Percentiles rank a stretch among this genome's conserved stretches.
Conservation (phyloP, 1,139 yeast genomes). For the Nakaseomyces glabratus region DNA sequence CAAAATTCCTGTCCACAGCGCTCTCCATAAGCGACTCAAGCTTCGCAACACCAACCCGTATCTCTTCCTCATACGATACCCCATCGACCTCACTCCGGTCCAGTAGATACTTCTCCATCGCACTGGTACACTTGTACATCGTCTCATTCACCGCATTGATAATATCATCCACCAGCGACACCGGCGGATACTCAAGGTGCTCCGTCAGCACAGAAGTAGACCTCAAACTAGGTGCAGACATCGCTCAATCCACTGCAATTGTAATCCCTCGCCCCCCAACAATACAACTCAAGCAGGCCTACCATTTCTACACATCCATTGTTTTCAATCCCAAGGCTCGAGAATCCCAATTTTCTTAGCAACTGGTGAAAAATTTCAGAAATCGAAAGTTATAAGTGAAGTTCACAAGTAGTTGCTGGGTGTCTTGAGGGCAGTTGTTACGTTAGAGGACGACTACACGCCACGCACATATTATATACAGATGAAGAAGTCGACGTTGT, state of each 20-base stretch:
- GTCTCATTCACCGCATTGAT: slow-evolving; percentile 83
- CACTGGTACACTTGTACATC: slow-evolving; percentile 74
- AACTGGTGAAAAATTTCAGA: no score
- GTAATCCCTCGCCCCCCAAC: no score
- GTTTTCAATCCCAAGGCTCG: no score
- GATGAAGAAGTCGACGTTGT: slow-evolving; percentile 17
- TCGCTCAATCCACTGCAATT: no score
- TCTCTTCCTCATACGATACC: slow-evolving; percentile 38
- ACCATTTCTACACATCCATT: no score
- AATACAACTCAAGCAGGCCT: no score
- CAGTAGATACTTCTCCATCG: slow-evolving; percentile 58
- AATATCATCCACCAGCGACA: slow-evolving; percentile 79
- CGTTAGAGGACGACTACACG: no score
- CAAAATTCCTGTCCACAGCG: slow-evolving; percentile 76
- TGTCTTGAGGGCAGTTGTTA: no score
- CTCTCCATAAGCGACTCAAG: slow-evolving; percentile 70
- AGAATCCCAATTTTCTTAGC: no score
- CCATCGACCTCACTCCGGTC: slow-evolving; percentile 26
- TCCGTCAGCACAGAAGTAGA: slow-evolving; percentile 64
- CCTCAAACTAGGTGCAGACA: slow-evolving; percentile 38
- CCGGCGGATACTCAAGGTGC: slow-evolving; percentile 79
- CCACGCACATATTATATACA: no score
- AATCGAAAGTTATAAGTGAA: no score
- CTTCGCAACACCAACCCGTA: slow-evolving; percentile 68
- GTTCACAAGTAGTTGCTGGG: no score